Evolutionary conservation across 805 yeast species (phyloP), one percentile per base, ranked within the genome.

Genomic region (Suhomyces canberraensis): DNA sequence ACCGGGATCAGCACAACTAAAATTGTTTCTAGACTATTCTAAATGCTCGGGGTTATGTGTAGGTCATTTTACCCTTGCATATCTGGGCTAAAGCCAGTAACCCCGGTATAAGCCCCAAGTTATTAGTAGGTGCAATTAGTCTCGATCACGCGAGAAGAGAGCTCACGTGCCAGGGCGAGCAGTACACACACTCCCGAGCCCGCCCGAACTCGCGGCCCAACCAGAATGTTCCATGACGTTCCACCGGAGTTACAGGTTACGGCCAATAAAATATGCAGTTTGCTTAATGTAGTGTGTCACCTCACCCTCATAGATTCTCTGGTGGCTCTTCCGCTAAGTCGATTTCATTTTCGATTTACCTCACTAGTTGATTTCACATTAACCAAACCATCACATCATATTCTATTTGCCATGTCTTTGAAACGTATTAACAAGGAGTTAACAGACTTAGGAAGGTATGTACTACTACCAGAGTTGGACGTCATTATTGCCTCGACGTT

Each of bases 341-440:
- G 20, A 18, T 5, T 35, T 30, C 29, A 18, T 19, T 39, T 24
- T 31, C 16, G 37, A 39, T 35, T 36, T 32, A 25, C 20, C 22
- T 22, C 27, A 29, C 21, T 27, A 32, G 39, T 30, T 29, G 25
- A 25, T 24, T 35, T 35, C 30, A 35, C 16, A 29, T 27, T 27
- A 37, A 15, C 30, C 22, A 32, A 25, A 16, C 30, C 15, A 7
- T n/a, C 16, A 25, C 28, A 34, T 28, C n/a, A 19, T 17, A 26
- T 27, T 31, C 34, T 16, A 27, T 24, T n/a, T 43, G 42, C 37
- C 55, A 88, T 89, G 96, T 93, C 98, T 50, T 74, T 80, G 54
- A 93, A 93, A 71, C 89, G 98, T 77, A 88, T 91, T 57, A 85
- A 87, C 70, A 91, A 91, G 71, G 98, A 91, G 73, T 78, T 93